Evolutionary conservation across 805 yeast genomes (phyloP).

Genomic region (Candida sakaeoensis): DNA sequence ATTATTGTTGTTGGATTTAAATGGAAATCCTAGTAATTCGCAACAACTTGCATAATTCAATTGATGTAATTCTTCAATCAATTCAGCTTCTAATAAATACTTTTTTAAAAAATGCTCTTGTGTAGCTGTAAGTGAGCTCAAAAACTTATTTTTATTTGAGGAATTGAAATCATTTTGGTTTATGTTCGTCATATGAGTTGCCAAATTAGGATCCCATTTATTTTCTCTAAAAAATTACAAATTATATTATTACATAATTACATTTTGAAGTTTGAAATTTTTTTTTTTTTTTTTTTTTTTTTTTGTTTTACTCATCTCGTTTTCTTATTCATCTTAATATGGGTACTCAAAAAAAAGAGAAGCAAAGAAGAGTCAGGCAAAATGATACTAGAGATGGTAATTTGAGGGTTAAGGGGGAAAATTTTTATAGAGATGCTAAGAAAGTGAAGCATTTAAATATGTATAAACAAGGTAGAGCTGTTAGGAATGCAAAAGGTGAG

Average conservation of each 20-base stretch:
- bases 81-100: conserved; percentile 62
- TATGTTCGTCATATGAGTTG: neutral
- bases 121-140: conserved; percentile 31
- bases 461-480: conserved; percentile 91
- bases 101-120: conserved; percentile 89
- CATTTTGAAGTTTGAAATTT: neutral
- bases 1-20: conserved; percentile 25
- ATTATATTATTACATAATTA: conserved; percentile 1
- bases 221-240: too few relatives aligned
- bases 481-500: conserved; percentile 83
- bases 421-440: conserved; percentile 91
- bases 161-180: neutral
- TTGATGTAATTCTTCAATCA: conserved; percentile 57
- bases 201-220: neutral
- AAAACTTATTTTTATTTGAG: neutral
- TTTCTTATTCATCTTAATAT: conserved; percentile 31
- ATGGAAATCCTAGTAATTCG: conserved; percentile 75
- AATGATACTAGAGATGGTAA: conserved; percentile 84
- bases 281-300: neutral
- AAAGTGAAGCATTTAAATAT: conserved; percentile 84
- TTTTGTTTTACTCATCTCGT: neutral
- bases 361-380: conserved; percentile 78
- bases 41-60: conserved; percentile 62
- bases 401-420: conserved; percentile 92
- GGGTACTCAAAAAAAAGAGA: conserved; percentile 95